Evolutionary conservation across 345 rosid species (phyloP).

Genomic region (Aurinia saxatilis): DNA sequence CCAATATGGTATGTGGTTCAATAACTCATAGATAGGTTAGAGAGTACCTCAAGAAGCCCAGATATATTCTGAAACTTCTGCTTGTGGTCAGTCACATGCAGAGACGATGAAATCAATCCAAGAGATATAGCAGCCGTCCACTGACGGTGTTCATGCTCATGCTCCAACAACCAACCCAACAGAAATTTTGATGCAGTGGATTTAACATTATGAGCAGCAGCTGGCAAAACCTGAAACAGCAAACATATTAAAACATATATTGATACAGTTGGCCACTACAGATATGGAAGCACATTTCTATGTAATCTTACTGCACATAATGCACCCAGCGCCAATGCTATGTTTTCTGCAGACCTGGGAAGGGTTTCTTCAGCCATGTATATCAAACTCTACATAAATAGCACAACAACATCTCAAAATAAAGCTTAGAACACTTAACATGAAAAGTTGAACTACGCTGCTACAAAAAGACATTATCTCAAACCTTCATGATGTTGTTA

Average conservation of each 20-base stretch:
- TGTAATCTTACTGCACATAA: conserved; percentile 54
- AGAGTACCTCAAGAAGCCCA: conserved; percentile 70
- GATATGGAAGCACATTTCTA: conserved; percentile 11
- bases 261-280: not conserved
- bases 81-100: conserved; percentile 77
- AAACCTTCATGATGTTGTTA: conserved; percentile 77
- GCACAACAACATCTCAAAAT: not conserved
- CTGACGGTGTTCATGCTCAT: conserved; percentile 86
- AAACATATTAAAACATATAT: conserved; percentile 1
- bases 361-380: conserved; percentile 61
- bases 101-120: conserved; percentile 69
- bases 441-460: not conserved
- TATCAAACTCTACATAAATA: conserved; percentile 48
- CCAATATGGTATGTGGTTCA: not conserved
- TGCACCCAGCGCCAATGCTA: conserved; percentile 81
- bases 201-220: conserved; percentile 66
- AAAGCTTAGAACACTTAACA: not conserved
- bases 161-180: conserved; percentile 66
- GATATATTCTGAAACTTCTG: conserved; percentile 64
- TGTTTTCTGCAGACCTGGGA: conserved; percentile 85
- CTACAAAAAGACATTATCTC: not conserved
- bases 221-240: conserved; percentile 67
- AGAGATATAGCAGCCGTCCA: conserved; percentile 95
- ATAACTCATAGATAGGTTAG: not conserved
- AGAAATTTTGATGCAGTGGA: conserved; percentile 80